A percentile compares a stretch with the other conserved stretches of the same genome.
phyloP scores from a whole-genome alignment of 768 basidiomycete genomes.

The Psilocybe azurescens region DNA sequence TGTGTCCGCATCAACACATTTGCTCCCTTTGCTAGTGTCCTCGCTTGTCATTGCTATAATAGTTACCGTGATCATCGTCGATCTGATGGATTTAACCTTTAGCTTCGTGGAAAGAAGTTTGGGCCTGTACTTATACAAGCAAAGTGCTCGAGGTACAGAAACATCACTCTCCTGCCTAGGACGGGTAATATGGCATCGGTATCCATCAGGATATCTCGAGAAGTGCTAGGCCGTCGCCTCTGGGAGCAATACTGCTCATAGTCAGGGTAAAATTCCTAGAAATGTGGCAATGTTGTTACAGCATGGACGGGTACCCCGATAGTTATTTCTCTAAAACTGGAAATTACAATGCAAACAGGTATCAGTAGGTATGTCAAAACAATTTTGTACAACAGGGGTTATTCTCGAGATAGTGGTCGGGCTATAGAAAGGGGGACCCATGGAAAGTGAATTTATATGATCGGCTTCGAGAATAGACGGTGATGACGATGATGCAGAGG shows the following conservation, averaged over 20 bases:
- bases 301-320: constrained; percentile 3
- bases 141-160: constrained; percentile 11
- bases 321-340: constrained; percentile 21
- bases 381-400: constrained; percentile 9
- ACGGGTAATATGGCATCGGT: not conserved
- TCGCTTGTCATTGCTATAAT: constrained; percentile 16
- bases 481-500: not conserved
- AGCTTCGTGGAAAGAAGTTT: constrained; percentile 13
- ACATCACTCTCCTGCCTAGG: not conserved
- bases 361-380: constrained; percentile 18
- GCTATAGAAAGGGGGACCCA: not conserved
- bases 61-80: constrained; percentile 14
- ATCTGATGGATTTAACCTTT: constrained; percentile 18
- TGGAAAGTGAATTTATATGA: not conserved
- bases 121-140: not conserved
- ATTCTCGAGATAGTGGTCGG: constrained; percentile 4
- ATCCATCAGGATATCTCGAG: not conserved
- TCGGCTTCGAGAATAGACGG: not conserved
- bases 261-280: not conserved
- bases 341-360: constrained; percentile 25
- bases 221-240: not conserved
- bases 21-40: constrained; percentile 5
- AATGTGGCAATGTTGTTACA: not conserved
- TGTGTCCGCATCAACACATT: constrained; percentile 7
- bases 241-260: not conserved